These are phyloP conservation scores for Syzygium grande DNA, from an alignment of 345 rosid species.

Conservation along the genomic window DNA sequence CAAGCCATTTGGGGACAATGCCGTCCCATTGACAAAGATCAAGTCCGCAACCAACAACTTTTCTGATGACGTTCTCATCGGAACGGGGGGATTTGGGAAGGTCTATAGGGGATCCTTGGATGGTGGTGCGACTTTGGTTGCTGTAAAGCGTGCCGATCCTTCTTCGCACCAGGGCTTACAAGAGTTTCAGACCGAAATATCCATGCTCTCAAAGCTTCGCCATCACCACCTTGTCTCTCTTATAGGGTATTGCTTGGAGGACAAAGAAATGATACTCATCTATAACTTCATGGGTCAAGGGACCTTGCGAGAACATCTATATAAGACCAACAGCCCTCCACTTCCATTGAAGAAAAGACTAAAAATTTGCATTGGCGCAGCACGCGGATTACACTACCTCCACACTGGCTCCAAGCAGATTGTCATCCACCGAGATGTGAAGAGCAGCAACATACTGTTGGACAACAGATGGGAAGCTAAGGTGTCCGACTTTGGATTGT, in stretches of 20 bases:
- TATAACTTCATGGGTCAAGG: conserved; percentile 26
- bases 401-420: conserved; percentile 8
- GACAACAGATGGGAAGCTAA: conserved; percentile 10
- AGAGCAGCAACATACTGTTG: conserved; percentile 11
- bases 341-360: conserved; percentile 29
- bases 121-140: conserved; percentile 9
- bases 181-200: conserved; percentile 33
- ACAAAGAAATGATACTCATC: conserved; percentile 31
- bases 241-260: conserved; percentile 29
- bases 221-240: conserved; percentile 27
- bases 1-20: background rate
- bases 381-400: conserved; percentile 29
- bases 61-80: conserved; percentile 9
- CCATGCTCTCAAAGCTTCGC: conserved; percentile 29
- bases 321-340: conserved; percentile 2
- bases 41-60: conserved; percentile 14
- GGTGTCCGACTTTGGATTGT: conserved; percentile 9
- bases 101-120: conserved; percentile 25
- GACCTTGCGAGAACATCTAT: conserved; percentile 18
- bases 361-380: conserved; percentile 36
- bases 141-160: conserved; percentile 30
- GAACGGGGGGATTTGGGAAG: conserved; percentile 29
- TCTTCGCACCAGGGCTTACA: conserved; percentile 22
- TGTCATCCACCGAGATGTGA: conserved; percentile 20
- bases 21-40: conserved; percentile 20